Conservation (phyloP, 345 rosid species). For the Luvunga scandens region DNA sequence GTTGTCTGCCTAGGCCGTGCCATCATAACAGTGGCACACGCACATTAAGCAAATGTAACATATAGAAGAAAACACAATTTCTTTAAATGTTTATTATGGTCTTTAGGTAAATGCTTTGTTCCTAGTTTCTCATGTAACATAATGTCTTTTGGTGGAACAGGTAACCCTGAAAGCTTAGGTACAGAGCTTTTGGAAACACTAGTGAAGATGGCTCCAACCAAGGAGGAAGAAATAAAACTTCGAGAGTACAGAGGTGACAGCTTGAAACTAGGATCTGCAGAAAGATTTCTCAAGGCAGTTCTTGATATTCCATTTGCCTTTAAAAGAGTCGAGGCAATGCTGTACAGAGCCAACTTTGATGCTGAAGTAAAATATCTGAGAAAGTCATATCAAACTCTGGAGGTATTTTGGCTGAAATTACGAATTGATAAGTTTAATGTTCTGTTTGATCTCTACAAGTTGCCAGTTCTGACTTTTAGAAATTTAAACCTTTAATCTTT, state of each 20-base stretch:
- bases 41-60: not conserved
- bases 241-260: constrained; percentile 70
- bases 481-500: constrained; percentile 13
- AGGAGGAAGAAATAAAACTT: constrained; percentile 95
- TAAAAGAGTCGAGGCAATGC: constrained; percentile 94
- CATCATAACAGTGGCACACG: not conserved
- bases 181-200: constrained; percentile 91
- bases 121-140: constrained; percentile 9
- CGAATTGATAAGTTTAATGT: not conserved
- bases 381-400: constrained; percentile 83
- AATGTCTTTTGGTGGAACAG: constrained; percentile 41
- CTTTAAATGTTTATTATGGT: not conserved
- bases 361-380: constrained; percentile 83
- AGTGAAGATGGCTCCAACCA: constrained; percentile 98
- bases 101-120: not conserved
- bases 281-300: constrained; percentile 80
- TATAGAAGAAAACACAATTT: not conserved
- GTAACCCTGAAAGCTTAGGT: constrained; percentile 85
- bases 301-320: constrained; percentile 93
- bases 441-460: not conserved
- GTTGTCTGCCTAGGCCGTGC: not conserved
- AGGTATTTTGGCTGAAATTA: constrained; percentile 45
- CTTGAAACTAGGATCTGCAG: constrained; percentile 86
- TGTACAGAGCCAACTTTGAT: constrained; percentile 92
- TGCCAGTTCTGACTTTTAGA: not conserved